Evolutionary conservation across 805 yeast species (phyloP).

Genomic region (Pichia sporocuriosa): DNA sequence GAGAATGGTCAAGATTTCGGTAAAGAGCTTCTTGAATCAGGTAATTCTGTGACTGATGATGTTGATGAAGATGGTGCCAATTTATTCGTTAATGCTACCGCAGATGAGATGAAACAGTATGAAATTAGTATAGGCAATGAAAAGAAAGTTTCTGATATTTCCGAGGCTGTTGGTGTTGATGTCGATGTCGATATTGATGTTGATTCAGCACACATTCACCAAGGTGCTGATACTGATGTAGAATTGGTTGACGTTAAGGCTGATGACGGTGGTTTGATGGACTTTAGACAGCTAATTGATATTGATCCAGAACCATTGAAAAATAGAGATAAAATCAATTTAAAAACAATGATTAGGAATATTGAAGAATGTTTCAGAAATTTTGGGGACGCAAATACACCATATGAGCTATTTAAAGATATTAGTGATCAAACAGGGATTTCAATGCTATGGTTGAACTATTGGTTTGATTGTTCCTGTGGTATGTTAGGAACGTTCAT

Average conservation of each 20-base stretch:
- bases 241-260: slow-evolving; percentile 10
- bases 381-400: slow-evolving; percentile 23
- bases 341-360: slow-evolving; percentile 18
- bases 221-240: slow-evolving; percentile 5
- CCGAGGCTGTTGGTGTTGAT: slow-evolving; percentile 5
- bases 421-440: slow-evolving; percentile 26
- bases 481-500: slow-evolving; percentile 28
- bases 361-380: slow-evolving; percentile 22
- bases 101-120: slow-evolving; percentile 23
- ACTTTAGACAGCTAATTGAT: slow-evolving; percentile 16
- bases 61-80: slow-evolving; percentile 19
- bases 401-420: slow-evolving; percentile 25
- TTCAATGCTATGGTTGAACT: slow-evolving; percentile 27
- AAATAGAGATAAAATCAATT: slow-evolving; percentile 20
- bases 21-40: slow-evolving; percentile 1
- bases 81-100: slow-evolving; percentile 28
- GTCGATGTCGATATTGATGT: background rate
- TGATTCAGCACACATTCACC: too few species aligned
- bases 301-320: slow-evolving; percentile 28
- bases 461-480: slow-evolving; percentile 31
- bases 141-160: background rate
- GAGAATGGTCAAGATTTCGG: background rate
- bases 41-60: slow-evolving; percentile 4
- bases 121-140: background rate
- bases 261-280: slow-evolving; percentile 17